A percentile compares a stretch with the other conserved stretches of the same genome.
phyloP scores from a whole-genome alignment of 176 grass and related monocot genomes.

The Lolium rigidum region DNA sequence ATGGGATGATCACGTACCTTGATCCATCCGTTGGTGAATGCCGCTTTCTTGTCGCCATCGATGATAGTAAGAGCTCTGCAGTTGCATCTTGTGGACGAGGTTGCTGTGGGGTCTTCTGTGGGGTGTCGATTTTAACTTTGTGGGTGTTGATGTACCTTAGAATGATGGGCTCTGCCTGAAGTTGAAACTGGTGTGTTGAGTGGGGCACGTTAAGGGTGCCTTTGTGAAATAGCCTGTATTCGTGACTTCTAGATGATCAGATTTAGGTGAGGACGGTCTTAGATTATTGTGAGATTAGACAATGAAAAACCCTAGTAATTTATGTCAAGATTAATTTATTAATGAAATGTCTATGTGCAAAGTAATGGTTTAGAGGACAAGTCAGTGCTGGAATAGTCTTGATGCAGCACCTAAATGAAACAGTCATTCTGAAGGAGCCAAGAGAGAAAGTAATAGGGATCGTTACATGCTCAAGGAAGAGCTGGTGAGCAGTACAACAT shows the following conservation, averaged over 20 bases:
- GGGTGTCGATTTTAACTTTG: conserved; percentile 58
- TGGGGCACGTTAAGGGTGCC: conserved; percentile 4
- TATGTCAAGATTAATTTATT: conserved; percentile 37
- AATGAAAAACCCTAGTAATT: background rate
- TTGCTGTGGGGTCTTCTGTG: conserved; percentile 49
- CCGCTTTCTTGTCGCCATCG: conserved; percentile 83
- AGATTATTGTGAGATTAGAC: conserved; percentile 16
- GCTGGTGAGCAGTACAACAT: conserved; percentile 14
- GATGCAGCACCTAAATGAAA: conserved; percentile 7
- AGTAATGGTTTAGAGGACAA: background rate
- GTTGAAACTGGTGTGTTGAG: conserved; percentile 26
- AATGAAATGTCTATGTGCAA: background rate
- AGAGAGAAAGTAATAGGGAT: background rate
- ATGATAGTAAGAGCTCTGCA: conserved; percentile 56
- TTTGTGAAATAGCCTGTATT: conserved; percentile 40
- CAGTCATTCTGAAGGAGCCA: background rate
- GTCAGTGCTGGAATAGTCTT: background rate
- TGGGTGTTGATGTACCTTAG: conserved; percentile 73
- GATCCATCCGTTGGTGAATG: conserved; percentile 81
- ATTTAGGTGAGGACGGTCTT: conserved; percentile 19
- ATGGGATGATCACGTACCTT: conserved; percentile 86
- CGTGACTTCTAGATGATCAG: conserved; percentile 27
- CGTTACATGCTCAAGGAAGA: conserved; percentile 8
- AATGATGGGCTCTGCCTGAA: conserved; percentile 52
- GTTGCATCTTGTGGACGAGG: conserved; percentile 32